These are phyloP conservation scores for Fusarium nanum DNA, from an alignment of 2,329 filamentous ascomycete species.

Conservation along the genomic window DNA sequence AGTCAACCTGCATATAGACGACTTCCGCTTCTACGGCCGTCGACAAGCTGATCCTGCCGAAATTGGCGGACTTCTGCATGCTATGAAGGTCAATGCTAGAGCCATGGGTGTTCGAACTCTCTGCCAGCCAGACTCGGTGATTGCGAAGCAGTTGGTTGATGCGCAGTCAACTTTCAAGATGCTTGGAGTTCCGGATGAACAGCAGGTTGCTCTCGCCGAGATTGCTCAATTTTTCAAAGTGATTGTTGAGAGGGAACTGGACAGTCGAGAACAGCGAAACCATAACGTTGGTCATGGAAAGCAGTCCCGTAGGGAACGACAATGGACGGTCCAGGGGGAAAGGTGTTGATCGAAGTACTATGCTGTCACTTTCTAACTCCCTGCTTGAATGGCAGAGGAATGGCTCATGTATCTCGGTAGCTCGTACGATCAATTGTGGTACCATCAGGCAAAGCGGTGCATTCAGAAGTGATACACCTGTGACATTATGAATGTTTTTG, in stretches of 20 bases:
- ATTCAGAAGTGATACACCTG: neutral
- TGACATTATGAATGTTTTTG: neutral
- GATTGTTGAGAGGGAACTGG: slow-evolving; percentile 60
- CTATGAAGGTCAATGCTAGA: slow-evolving; percentile 65
- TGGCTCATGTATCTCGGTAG: neutral
- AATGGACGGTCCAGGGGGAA: slow-evolving; percentile 17
- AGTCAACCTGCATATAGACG: slow-evolving; percentile 60
- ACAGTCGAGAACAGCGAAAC: slow-evolving; percentile 43
- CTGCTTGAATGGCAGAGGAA: neutral
- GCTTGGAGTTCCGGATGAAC: slow-evolving; percentile 57
- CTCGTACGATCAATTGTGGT: slow-evolving; percentile 1
- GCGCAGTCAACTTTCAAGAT: slow-evolving; percentile 63
- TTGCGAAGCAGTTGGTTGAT: slow-evolving; percentile 69
- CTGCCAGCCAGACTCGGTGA: slow-evolving; percentile 68
- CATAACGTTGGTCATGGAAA: slow-evolving; percentile 32
- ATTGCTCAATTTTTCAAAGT: slow-evolving; percentile 66
- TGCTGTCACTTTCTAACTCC: neutral
- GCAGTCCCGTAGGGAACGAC: slow-evolving; percentile 12
- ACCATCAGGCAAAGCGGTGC: neutral
- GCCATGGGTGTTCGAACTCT: slow-evolving; percentile 65
- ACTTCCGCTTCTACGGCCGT: slow-evolving; percentile 67
- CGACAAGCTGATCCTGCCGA: slow-evolving; percentile 57
- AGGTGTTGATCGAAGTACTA: neutral
- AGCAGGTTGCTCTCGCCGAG: slow-evolving; percentile 61
- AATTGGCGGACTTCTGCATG: slow-evolving; percentile 61